phyloP scores from a whole-genome alignment of 2,329 filamentous ascomycete genomes.

The Cladosporium sp. region DNA sequence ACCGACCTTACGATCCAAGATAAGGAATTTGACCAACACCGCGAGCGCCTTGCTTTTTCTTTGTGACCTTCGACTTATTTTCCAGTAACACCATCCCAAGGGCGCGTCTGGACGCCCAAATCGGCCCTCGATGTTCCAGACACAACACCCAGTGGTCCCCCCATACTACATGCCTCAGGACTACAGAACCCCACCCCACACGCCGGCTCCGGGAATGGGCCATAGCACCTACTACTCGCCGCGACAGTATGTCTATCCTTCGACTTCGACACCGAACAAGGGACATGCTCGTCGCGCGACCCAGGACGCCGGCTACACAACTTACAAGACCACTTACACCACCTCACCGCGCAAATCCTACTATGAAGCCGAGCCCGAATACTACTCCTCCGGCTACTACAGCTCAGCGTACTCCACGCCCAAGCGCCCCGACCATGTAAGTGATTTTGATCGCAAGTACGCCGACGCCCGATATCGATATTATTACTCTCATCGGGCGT shows the following conservation, averaged over 20 bases:
- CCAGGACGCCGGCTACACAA: slow-evolving; percentile 41
- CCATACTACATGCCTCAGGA: slow-evolving; percentile 46
- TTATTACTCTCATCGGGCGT: slow-evolving; percentile 18
- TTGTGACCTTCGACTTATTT: too few relatives aligned
- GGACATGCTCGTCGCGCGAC: slow-evolving; percentile 55
- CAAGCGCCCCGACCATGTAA: slow-evolving; percentile 61
- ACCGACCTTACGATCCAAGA: slow-evolving; percentile 12
- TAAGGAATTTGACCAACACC: slow-evolving; percentile 1
- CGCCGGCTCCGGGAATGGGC: slow-evolving; percentile 44
- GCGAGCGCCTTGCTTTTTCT: too few relatives aligned
- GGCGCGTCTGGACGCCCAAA: slow-evolving; percentile 34
- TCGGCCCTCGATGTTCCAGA: slow-evolving; percentile 31
- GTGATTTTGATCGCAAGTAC: slow-evolving; percentile 49
- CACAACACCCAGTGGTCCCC: slow-evolving; percentile 37
- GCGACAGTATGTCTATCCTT: slow-evolving; percentile 44
- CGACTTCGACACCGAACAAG: slow-evolving; percentile 44
- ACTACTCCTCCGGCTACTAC: slow-evolving; percentile 43
- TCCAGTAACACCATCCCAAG: slow-evolving; percentile 1
- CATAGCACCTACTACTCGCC: slow-evolving; percentile 49
- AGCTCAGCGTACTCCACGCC: slow-evolving; percentile 44
- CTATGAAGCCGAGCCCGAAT: slow-evolving; percentile 32
- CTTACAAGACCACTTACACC: slow-evolving; percentile 30
- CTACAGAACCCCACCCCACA: slow-evolving; percentile 43
- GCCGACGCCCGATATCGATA: slow-evolving; percentile 36
- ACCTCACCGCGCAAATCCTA: slow-evolving; percentile 22